phyloP scores from a whole-genome alignment of 139 green algal species.

The Pycnococcus provasolii region DNA sequence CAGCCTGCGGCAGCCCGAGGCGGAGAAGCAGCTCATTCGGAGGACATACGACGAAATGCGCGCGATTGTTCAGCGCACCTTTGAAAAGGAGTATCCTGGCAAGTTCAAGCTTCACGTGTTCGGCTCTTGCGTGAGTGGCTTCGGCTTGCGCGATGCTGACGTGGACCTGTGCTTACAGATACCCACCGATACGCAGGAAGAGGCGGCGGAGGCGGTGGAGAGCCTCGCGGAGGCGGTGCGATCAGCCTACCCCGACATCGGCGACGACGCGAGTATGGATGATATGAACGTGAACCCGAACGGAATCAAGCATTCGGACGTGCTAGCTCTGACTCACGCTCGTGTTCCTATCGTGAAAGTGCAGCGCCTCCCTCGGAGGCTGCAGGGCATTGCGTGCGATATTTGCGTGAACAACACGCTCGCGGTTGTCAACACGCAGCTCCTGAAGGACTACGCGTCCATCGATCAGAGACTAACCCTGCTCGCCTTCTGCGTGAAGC shows the following conservation, averaged over 20 bases:
- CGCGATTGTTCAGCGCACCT: too few species aligned
- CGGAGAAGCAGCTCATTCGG: too few species aligned
- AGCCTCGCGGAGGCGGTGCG: not conserved
- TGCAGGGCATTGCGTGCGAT: slow-evolving; percentile 31
- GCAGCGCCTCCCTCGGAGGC: slow-evolving; percentile 28
- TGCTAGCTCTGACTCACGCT: slow-evolving; percentile 36
- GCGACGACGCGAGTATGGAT: slow-evolving; percentile 27
- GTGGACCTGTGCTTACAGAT: slow-evolving; percentile 35
- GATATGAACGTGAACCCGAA: slow-evolving; percentile 26
- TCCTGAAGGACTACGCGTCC: slow-evolving; percentile 63
- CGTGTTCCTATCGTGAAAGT: slow-evolving; percentile 82
- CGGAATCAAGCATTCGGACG: not conserved
- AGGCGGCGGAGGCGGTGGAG: slow-evolving; percentile 8
- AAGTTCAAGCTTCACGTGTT: slow-evolving; percentile 29
- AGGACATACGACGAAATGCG: too few species aligned
- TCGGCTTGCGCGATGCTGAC: slow-evolving; percentile 30
- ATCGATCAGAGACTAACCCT: slow-evolving; percentile 63
- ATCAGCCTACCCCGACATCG: slow-evolving; percentile 19
- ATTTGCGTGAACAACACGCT: slow-evolving; percentile 75
- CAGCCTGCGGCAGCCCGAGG: too few species aligned
- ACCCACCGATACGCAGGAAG: slow-evolving; percentile 6
- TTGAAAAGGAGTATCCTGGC: too few species aligned
- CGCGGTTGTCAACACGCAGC: slow-evolving; percentile 54
- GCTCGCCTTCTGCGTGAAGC: slow-evolving; percentile 59
- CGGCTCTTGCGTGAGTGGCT: slow-evolving; percentile 33